phyloP scores from a whole-genome alignment of 768 basidiomycete species.

The Suillus variegatus region DNA sequence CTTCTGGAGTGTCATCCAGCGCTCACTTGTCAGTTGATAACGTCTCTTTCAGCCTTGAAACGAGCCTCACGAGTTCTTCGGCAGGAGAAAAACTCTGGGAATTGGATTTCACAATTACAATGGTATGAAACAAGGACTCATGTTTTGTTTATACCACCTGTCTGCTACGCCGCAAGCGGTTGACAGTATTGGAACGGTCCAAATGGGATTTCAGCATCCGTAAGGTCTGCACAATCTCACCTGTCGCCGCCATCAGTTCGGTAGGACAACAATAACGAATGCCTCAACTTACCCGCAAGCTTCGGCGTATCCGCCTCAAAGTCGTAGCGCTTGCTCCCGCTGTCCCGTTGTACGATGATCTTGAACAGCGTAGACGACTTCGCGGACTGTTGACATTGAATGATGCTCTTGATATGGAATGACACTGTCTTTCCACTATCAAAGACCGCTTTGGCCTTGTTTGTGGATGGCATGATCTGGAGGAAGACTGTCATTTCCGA shows the following conservation, averaged over 20 bases:
- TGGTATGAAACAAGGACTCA: not conserved
- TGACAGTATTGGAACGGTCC: constrained; percentile 65
- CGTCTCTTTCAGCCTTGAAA: not conserved
- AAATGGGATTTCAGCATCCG: constrained; percentile 61
- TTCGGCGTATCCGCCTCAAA: constrained; percentile 92
- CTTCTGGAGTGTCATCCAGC: not conserved
- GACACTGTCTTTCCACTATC: constrained; percentile 90
- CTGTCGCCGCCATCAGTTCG: constrained; percentile 33
- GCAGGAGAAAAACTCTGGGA: not conserved
- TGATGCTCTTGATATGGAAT: constrained; percentile 88
- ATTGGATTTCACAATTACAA: not conserved
- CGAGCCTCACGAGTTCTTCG: not conserved
- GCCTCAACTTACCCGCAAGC: constrained; percentile 60
- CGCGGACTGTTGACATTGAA: constrained; percentile 78
- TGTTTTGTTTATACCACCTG: constrained; percentile 43
- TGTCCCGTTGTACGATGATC: constrained; percentile 76
- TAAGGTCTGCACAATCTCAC: constrained; percentile 78
- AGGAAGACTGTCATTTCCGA: constrained; percentile 8
- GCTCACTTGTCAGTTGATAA: not conserved
- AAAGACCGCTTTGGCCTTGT: constrained; percentile 78
- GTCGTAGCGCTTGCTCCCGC: constrained; percentile 88
- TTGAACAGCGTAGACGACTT: constrained; percentile 87
- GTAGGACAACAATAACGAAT: not conserved
- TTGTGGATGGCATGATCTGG: constrained; percentile 87
- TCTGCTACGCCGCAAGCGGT: constrained; percentile 62